Conservation (phyloP, 2,329 filamentous ascomycete genomes). For the Phyllosticta citribraziliensis region DNA sequence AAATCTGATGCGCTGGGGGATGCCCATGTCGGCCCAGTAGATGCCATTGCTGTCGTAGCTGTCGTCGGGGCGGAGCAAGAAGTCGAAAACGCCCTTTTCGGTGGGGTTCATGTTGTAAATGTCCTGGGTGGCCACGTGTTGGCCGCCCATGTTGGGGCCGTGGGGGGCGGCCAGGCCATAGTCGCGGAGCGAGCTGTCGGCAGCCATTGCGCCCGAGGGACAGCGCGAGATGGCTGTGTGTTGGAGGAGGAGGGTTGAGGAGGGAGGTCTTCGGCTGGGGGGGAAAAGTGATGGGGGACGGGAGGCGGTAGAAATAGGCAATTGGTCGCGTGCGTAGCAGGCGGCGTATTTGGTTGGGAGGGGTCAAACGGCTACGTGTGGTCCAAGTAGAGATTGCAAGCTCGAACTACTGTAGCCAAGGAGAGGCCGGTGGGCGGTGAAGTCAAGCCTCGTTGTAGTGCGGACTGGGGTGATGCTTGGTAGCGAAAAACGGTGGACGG, state of each 20-base stretch:
- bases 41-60: conserved; percentile 70
- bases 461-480: neutral
- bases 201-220: neutral
- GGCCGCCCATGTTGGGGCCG: conserved; percentile 36
- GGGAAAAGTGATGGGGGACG: neutral
- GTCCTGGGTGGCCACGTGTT: conserved; percentile 35
- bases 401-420: neutral
- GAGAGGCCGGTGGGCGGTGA: neutral
- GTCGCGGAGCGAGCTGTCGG: conserved; percentile 31
- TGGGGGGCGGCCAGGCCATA: conserved; percentile 40
- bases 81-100: conserved; percentile 59
- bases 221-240: neutral
- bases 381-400: neutral
- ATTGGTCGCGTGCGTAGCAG: neutral
- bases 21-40: conserved; percentile 86
- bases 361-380: neutral
- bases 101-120: conserved; percentile 43
- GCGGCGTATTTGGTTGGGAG: neutral
- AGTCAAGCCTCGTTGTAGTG: neutral
- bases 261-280: neutral
- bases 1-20: conserved; percentile 62
- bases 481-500: neutral
- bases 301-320: neutral
- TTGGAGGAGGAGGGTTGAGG: neutral
- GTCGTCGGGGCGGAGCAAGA: conserved; percentile 79